Evolutionary conservation across 78 protist genomes (phyloP).

Genomic region (Dictyostelium purpureum): DNA sequence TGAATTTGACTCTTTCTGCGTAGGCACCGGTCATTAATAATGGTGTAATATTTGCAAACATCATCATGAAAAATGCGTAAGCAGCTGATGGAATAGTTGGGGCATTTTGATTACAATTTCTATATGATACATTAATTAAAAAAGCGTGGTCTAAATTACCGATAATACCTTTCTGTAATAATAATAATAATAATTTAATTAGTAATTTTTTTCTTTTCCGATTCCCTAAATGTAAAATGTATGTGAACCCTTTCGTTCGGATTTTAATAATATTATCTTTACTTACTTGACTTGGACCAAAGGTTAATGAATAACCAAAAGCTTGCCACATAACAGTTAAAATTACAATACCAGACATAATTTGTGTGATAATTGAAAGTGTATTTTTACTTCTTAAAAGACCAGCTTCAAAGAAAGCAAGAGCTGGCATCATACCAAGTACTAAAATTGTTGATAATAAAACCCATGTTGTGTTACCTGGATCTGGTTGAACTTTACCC

Average conservation of each 20-base stretch:
- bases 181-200: neutral
- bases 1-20: slow-evolving; percentile 87
- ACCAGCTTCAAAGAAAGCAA: slow-evolving; percentile 92
- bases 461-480: slow-evolving; percentile 86
- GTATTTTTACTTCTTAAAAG: slow-evolving; percentile 88
- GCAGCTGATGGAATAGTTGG: slow-evolving; percentile 81
- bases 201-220: too few species aligned
- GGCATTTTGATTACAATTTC: slow-evolving; percentile 62
- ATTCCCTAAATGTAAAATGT: neutral
- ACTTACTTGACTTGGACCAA: slow-evolving; percentile 77
- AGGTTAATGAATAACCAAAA: slow-evolving; percentile 87
- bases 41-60: slow-evolving; percentile 95
- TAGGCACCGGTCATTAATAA: slow-evolving; percentile 92
- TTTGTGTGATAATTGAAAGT: slow-evolving; percentile 83
- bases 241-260: too few species aligned
- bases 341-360: slow-evolving; percentile 73
- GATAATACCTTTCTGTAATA: slow-evolving; percentile 73
- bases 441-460: slow-evolving; percentile 73
- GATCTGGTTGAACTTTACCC: slow-evolving; percentile 16
- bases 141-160: slow-evolving; percentile 55
- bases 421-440: slow-evolving; percentile 90
- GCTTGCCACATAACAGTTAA: slow-evolving; percentile 85
- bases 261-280: too few species aligned
- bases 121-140: slow-evolving; percentile 40
- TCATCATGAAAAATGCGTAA: slow-evolving; percentile 89